Percentiles rank a stretch among this genome's conserved stretches.
Evolutionary conservation across 148 eudicot species (phyloP).

Genomic region (Mesembryanthemum crystallinum): DNA sequence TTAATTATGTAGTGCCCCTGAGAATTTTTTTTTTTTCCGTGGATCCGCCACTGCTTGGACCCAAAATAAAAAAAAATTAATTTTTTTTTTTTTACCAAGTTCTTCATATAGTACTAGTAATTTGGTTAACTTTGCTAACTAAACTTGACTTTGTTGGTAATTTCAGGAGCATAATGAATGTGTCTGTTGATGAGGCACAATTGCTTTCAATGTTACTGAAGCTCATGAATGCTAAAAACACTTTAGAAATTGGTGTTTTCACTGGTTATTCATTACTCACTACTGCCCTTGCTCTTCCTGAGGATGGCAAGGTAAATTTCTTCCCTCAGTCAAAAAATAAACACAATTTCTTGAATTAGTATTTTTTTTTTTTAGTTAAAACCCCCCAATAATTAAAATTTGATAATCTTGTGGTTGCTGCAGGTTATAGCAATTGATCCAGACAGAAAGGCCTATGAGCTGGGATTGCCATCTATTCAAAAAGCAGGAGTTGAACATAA

Average conservation of each 20-base stretch:
- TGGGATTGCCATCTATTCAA: slow-evolving; percentile 23
- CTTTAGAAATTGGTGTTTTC: slow-evolving; percentile 60
- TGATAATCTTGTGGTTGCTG: neutral
- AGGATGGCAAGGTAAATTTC: slow-evolving; percentile 44
- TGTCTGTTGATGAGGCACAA: slow-evolving; percentile 46
- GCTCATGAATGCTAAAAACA: slow-evolving; percentile 53
- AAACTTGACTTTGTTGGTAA: neutral
- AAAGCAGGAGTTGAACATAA: slow-evolving; percentile 22
- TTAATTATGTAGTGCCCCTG: too few relatives aligned
- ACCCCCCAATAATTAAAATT: too few relatives aligned
- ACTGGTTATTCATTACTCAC: slow-evolving; percentile 60
- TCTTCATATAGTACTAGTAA: too few relatives aligned
- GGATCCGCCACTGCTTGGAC: too few relatives aligned
- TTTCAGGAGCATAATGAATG: slow-evolving; percentile 45
- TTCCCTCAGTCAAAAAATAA: neutral
- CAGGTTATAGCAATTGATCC: slow-evolving; percentile 25
- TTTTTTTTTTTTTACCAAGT: too few relatives aligned
- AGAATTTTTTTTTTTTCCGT: too few relatives aligned
- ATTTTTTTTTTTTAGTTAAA: too few relatives aligned
- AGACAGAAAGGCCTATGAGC: slow-evolving; percentile 23
- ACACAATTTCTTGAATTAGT: too few relatives aligned
- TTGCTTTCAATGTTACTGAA: slow-evolving; percentile 44
- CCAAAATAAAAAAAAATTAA: too few relatives aligned
- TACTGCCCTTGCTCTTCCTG: slow-evolving; percentile 69
- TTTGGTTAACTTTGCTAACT: neutral